A percentile compares a stretch with the other conserved stretches of the same genome.
These are phyloP conservation scores for Mycena metata DNA, from an alignment of 768 basidiomycete species.

Conservation along the genomic window DNA sequence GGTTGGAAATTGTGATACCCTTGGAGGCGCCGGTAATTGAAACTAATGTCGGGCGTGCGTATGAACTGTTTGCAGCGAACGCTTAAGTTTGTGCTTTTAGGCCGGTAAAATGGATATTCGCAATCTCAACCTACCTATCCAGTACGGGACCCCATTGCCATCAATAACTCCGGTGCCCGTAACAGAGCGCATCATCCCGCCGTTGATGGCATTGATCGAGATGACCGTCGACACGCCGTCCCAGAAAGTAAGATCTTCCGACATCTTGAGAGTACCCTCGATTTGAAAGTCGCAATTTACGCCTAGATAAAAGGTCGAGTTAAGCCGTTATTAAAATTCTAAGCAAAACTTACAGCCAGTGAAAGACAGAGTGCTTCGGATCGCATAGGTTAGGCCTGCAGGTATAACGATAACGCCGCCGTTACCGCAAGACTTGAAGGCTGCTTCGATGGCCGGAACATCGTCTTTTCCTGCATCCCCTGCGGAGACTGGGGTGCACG, in stretches of 20 bases:
- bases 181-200: constrained; percentile 45
- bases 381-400: constrained; percentile 42
- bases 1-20: constrained; percentile 46
- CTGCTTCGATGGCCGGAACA: constrained; percentile 47
- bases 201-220: constrained; percentile 42
- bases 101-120: neutral
- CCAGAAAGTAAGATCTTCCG: constrained; percentile 46
- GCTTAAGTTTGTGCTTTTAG: constrained; percentile 31
- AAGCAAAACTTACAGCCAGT: constrained; percentile 41
- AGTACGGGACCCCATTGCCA: constrained; percentile 49
- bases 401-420: constrained; percentile 49
- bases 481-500: constrained; percentile 45
- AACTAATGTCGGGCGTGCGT: constrained; percentile 46
- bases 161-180: constrained; percentile 48
- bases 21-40: constrained; percentile 44
- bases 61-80: constrained; percentile 46
- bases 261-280: constrained; percentile 48
- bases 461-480: constrained; percentile 45
- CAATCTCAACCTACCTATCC: constrained; percentile 39
- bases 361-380: constrained; percentile 46
- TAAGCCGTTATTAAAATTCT: neutral
- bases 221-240: constrained; percentile 44
- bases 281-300: constrained; percentile 47
- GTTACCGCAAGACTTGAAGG: constrained; percentile 48
- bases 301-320: constrained; percentile 11